Evolutionary conservation across 2,329 filamentous ascomycete species (phyloP).

Genomic region (Didymosphaeria variabile): DNA sequence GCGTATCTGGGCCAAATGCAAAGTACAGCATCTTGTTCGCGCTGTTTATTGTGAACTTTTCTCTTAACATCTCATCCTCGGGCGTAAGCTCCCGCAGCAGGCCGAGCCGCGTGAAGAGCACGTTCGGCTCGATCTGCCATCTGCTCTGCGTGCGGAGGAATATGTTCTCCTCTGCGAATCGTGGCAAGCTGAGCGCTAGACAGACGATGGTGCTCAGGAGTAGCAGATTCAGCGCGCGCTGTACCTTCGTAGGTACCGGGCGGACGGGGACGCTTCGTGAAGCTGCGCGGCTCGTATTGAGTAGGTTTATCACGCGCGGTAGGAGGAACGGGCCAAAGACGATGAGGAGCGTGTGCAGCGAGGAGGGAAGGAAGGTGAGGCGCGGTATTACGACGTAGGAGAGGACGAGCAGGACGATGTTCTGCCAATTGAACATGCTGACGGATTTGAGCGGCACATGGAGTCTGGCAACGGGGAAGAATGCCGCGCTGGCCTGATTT

Average conservation of each 20-base stretch:
- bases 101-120: constrained; percentile 80
- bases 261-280: constrained; percentile 60
- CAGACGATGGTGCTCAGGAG: constrained; percentile 62
- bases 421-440: constrained; percentile 45
- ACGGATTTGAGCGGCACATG: background rate
- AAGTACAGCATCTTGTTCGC: constrained; percentile 83
- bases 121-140: constrained; percentile 83
- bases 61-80: constrained; percentile 71
- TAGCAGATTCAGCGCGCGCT: constrained; percentile 69
- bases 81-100: constrained; percentile 66
- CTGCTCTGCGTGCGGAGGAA: constrained; percentile 81
- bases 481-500: background rate
- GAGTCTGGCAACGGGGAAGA: background rate
- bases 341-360: constrained; percentile 52
- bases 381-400: constrained; percentile 49
- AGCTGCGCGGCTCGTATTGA: constrained; percentile 62
- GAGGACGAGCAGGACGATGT: constrained; percentile 41
- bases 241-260: constrained; percentile 63
- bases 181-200: constrained; percentile 70
- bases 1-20: constrained; percentile 77
- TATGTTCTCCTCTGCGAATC: constrained; percentile 79
- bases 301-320: constrained; percentile 71
- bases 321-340: constrained; percentile 76
- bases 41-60: constrained; percentile 66
- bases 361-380: constrained; percentile 47